A percentile compares a stretch with the other conserved stretches of the same genome.
These are phyloP conservation scores for Mycosphaerella arachidis DNA, from an alignment of 2,329 filamentous ascomycete species.

Conservation along the genomic window DNA sequence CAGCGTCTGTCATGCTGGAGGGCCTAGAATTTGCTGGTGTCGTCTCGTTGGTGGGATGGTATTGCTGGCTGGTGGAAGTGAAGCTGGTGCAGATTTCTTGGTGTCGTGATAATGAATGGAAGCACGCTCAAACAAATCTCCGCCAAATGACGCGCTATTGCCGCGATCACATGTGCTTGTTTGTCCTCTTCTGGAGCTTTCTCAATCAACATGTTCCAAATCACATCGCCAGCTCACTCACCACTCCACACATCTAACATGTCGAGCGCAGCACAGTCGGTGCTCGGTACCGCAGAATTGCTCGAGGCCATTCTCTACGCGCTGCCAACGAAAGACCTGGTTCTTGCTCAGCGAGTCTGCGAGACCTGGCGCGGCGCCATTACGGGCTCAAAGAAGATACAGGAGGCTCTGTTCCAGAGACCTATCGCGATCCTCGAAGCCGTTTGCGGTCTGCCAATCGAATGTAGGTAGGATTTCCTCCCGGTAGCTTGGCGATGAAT, in stretches of 20 bases:
- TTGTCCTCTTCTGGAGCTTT: not conserved
- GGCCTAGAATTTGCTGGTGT: too few species aligned
- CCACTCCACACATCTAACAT: not conserved
- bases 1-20: not conserved
- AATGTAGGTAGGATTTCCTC: not conserved
- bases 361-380: not conserved
- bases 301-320: constrained; percentile 3
- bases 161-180: not conserved
- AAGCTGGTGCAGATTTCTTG: too few species aligned
- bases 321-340: not conserved
- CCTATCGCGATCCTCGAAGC: not conserved
- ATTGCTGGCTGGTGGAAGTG: too few species aligned
- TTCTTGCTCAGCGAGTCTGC: not conserved
- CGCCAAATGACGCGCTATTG: not conserved
- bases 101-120: too few species aligned
- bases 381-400: not conserved
- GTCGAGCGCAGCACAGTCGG: not conserved
- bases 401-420: not conserved
- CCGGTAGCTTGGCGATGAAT: not conserved
- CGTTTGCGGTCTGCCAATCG: not conserved
- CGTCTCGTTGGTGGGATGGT: too few species aligned
- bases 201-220: not conserved
- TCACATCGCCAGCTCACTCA: not conserved
- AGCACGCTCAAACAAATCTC: not conserved
- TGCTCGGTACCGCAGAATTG: not conserved